Conservation (phyloP, 441 rosid species). For the Corymbia calophylla region DNA sequence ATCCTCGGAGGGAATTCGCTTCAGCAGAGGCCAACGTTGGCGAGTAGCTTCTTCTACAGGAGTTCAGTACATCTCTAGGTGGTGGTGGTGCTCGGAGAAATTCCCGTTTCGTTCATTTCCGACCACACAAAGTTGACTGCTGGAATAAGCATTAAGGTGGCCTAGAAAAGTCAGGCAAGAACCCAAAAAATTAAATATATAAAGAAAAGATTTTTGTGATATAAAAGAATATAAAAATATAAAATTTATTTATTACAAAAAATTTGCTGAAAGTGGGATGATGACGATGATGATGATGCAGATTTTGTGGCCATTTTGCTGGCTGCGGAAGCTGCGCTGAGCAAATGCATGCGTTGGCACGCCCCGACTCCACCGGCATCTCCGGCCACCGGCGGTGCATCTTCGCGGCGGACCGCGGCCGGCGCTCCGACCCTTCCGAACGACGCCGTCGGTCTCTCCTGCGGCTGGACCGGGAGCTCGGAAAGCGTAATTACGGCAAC, state of each 20-base stretch:
- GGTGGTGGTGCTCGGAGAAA: not conserved
- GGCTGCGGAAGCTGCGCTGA: not conserved
- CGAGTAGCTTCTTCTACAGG: not conserved
- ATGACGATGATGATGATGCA: not conserved
- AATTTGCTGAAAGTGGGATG: not conserved
- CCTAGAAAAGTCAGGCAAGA: not conserved
- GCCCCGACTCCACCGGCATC: not conserved
- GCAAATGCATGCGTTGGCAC: not conserved
- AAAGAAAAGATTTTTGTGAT: not conserved
- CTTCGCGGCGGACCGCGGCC: not conserved
- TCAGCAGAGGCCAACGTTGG: not conserved
- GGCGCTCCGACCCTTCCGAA: not conserved
- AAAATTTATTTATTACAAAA: not conserved
- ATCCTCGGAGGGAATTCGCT: not conserved
- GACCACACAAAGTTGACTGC: not conserved
- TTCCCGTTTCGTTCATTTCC: not conserved
- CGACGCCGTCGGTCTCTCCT: slow-evolving; percentile 36
- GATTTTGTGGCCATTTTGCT: not conserved
- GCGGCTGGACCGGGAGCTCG: slow-evolving; percentile 41
- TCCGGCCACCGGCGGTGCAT: not conserved
- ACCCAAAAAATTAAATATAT: not conserved
- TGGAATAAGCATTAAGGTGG: not conserved
- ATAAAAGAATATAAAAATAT: not conserved
- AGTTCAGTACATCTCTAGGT: not conserved
- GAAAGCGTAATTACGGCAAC: slow-evolving; percentile 23